Evolutionary conservation across 2,329 filamentous ascomycete genomes (phyloP).

Genomic region (Fusarium fujikuroi): DNA sequence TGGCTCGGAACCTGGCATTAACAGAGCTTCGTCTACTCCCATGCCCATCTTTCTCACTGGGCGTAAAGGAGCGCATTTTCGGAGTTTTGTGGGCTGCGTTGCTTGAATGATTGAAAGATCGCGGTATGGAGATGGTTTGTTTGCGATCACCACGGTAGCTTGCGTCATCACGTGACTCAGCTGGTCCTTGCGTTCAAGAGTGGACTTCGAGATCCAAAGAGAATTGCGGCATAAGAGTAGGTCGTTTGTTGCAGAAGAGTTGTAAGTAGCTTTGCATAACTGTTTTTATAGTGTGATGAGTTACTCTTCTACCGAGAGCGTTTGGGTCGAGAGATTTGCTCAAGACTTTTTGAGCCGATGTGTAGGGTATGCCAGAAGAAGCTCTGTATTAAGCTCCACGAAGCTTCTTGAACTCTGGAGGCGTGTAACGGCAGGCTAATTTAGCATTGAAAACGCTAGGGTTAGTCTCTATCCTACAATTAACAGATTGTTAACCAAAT

Average conservation of each 20-base stretch:
- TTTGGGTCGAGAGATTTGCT: rapidly evolving
- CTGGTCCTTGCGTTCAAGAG: not conserved
- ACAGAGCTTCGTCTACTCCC: constrained; percentile 46
- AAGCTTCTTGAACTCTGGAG: not conserved
- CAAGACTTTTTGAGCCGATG: rapidly evolving
- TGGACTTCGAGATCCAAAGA: not conserved
- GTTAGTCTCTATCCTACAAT: rapidly evolving
- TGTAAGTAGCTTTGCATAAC: rapidly evolving
- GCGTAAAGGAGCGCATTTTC: constrained; percentile 50
- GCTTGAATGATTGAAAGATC: not conserved
- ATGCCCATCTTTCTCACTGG: constrained; percentile 47
- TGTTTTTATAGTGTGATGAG: rapidly evolving
- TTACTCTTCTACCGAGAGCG: rapidly evolving
- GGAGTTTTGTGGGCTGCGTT: constrained; percentile 12
- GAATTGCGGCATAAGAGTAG: not conserved
- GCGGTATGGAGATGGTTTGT: constrained; percentile 17
- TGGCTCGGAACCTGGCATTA: constrained; percentile 50
- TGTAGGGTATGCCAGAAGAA: not conserved
- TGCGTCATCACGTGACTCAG: constrained; percentile 30
- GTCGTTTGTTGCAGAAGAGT: not conserved
- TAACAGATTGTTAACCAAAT: rapidly evolving
- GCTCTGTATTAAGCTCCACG: not conserved
- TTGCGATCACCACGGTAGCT: constrained; percentile 41
- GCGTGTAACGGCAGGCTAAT: not conserved
- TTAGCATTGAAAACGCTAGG: rapidly evolving